Percentiles rank a stretch among this genome's conserved stretches.
These are phyloP conservation scores for Penicillium sp. DNA, from an alignment of 2,329 filamentous ascomycete species.

Conservation along the genomic window DNA sequence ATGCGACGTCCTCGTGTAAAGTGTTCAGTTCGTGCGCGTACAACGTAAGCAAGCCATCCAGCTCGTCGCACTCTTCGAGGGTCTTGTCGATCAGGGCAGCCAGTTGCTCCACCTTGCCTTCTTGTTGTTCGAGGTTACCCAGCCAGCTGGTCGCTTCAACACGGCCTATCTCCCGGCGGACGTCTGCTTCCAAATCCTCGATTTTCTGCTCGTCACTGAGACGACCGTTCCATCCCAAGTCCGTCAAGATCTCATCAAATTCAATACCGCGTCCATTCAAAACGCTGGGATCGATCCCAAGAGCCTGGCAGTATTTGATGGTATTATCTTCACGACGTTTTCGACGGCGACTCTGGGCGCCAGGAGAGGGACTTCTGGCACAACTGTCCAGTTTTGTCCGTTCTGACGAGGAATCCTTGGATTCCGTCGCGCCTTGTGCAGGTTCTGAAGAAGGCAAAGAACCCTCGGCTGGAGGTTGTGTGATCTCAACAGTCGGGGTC, in stretches of 20 bases:
- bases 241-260: constrained; percentile 78
- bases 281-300: constrained; percentile 77
- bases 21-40: constrained; percentile 95
- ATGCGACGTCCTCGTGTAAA: constrained; percentile 91
- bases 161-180: constrained; percentile 84
- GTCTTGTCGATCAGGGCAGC: constrained; percentile 83
- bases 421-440: constrained; percentile 24
- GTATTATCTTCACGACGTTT: constrained; percentile 72
- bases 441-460: constrained; percentile 25
- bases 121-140: constrained; percentile 77
- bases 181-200: constrained; percentile 77
- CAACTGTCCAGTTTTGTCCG: constrained; percentile 29
- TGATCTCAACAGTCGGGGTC: constrained; percentile 44
- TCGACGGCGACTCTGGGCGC: constrained; percentile 56
- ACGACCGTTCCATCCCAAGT: constrained; percentile 85
- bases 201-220: constrained; percentile 74
- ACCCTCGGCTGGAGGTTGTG: constrained; percentile 36
- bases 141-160: constrained; percentile 94
- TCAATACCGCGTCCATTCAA: constrained; percentile 76
- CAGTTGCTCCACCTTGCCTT: constrained; percentile 85
- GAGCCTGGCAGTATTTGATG: constrained; percentile 71
- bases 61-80: constrained; percentile 93
- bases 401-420: constrained; percentile 27
- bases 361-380: constrained; percentile 39
- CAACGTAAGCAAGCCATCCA: constrained; percentile 89